These are phyloP conservation scores for Maudiozyma barnettii DNA, from an alignment of 805 yeast genomes.

Conservation along the genomic window DNA sequence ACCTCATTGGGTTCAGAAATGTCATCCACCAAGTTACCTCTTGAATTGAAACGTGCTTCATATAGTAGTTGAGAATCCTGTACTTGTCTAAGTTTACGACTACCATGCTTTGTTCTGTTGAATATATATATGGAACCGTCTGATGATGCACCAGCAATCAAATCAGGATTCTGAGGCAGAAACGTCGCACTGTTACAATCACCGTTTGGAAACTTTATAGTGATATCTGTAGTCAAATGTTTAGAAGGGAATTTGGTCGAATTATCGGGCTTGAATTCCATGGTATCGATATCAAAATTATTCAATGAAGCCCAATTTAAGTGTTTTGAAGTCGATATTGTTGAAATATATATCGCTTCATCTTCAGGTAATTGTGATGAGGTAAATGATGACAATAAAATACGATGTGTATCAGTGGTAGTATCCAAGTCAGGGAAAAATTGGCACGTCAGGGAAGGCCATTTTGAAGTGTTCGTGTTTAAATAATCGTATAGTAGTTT, in stretches of 20 bases:
- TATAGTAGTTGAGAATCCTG: slow-evolving; percentile 7
- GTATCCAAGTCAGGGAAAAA: slow-evolving; percentile 47
- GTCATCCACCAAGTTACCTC: slow-evolving; percentile 15
- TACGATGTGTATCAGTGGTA: slow-evolving; percentile 20
- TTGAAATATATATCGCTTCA: slow-evolving; percentile 24
- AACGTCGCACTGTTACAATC: slow-evolving; percentile 65
- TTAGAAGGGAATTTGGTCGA: slow-evolving; percentile 22
- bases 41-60: slow-evolving; percentile 12
- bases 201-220: slow-evolving; percentile 30
- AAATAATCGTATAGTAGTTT: slow-evolving; percentile 66
- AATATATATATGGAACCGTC: slow-evolving; percentile 57
- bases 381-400: slow-evolving; percentile 27
- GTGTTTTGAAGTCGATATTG: slow-evolving; percentile 25
- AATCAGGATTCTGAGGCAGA: slow-evolving; percentile 81
- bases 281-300: slow-evolving; percentile 30
- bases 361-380: slow-evolving; percentile 29
- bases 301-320: slow-evolving; percentile 28
- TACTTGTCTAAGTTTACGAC: slow-evolving; percentile 30
- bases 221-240: slow-evolving; percentile 18
- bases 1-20: slow-evolving; percentile 37
- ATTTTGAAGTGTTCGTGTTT: slow-evolving; percentile 55
- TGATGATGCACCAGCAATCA: slow-evolving; percentile 63
- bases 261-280: slow-evolving; percentile 30
- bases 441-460: slow-evolving; percentile 64
- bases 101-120: slow-evolving; percentile 72